Evolutionary conservation across 2,329 filamentous ascomycete species (phyloP).

Genomic region (Exophiala spinifera): DNA sequence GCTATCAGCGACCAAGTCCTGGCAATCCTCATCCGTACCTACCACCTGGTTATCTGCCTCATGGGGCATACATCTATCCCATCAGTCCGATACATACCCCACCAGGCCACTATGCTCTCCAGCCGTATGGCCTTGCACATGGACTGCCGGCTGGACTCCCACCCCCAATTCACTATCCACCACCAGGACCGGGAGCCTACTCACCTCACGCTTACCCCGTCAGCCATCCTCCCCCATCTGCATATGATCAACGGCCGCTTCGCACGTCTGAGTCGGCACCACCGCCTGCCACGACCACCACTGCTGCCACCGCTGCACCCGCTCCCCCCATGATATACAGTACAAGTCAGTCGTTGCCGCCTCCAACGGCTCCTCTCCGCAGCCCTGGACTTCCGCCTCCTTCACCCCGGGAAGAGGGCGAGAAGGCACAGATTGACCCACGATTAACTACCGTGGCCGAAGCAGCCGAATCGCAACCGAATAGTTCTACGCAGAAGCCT

Average conservation of each 20-base stretch:
- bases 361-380: background rate
- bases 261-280: constrained; percentile 33
- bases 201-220: constrained; percentile 21
- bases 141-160: constrained; percentile 18
- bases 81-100: constrained; percentile 46
- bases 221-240: constrained; percentile 26
- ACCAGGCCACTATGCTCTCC: constrained; percentile 33
- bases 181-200: constrained; percentile 14
- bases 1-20: constrained; percentile 48
- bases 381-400: constrained; percentile 25
- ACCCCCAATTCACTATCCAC: constrained; percentile 19
- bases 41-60: constrained; percentile 31
- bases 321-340: constrained; percentile 35
- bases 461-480: constrained; percentile 9
- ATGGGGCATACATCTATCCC: constrained; percentile 41
- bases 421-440: constrained; percentile 31
- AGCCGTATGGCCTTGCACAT: constrained; percentile 15
- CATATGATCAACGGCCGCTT: constrained; percentile 28
- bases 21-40: constrained; percentile 40
- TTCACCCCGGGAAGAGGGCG: constrained; percentile 29
- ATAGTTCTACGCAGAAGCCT: constrained; percentile 1
- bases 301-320: constrained; percentile 30
- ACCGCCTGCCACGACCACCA: constrained; percentile 35
- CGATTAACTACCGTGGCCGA: constrained; percentile 30
- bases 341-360: constrained; percentile 31